Conservation (phyloP, 2,329 filamentous ascomycete species). For the Dactylella cylindrospora region DNA sequence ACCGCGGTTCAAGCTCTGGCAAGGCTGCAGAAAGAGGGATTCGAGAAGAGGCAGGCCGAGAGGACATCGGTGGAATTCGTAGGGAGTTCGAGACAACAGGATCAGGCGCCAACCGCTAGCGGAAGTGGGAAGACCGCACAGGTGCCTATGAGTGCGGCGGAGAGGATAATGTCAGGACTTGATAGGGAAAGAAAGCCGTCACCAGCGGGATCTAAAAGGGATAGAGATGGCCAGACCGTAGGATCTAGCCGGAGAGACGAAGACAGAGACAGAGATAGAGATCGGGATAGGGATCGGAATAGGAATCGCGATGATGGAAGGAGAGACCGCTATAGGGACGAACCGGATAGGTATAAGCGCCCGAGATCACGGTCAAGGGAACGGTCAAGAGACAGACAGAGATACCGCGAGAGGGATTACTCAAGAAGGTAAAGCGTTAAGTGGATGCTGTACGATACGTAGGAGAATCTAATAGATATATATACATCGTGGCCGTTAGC, state of each 20-base stretch:
- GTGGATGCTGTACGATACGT: conserved; percentile 19
- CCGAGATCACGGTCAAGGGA: conserved; percentile 38
- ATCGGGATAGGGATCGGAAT: conserved; percentile 42
- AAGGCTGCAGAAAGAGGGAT: conserved; percentile 56
- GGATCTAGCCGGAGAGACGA: conserved; percentile 40
- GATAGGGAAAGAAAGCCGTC: conserved; percentile 45
- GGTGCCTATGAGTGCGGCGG: conserved; percentile 46
- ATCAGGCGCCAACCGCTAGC: conserved; percentile 4
- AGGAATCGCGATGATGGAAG: conserved; percentile 36
- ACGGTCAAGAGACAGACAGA: conserved; percentile 33
- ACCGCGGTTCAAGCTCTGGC: conserved; percentile 43
- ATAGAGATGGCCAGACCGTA: conserved; percentile 9
- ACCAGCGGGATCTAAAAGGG: conserved; percentile 25
- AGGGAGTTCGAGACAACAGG: conserved; percentile 3
- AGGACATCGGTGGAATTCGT: conserved; percentile 45
- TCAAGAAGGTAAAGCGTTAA: conserved; percentile 4
- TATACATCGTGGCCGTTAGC: not conserved
- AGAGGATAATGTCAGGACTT: conserved; percentile 48
- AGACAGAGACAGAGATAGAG: conserved; percentile 44
- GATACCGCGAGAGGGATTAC: conserved; percentile 38
- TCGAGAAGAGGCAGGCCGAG: conserved; percentile 47
- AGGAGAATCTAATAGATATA: conserved; percentile 22
- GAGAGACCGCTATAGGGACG: conserved; percentile 34
- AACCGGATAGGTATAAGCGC: conserved; percentile 30
- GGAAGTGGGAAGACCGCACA: conserved; percentile 3